Evolutionary conservation across 2,329 filamentous ascomycete genomes (phyloP).

Genomic region (Alternaria conjuncta): DNA sequence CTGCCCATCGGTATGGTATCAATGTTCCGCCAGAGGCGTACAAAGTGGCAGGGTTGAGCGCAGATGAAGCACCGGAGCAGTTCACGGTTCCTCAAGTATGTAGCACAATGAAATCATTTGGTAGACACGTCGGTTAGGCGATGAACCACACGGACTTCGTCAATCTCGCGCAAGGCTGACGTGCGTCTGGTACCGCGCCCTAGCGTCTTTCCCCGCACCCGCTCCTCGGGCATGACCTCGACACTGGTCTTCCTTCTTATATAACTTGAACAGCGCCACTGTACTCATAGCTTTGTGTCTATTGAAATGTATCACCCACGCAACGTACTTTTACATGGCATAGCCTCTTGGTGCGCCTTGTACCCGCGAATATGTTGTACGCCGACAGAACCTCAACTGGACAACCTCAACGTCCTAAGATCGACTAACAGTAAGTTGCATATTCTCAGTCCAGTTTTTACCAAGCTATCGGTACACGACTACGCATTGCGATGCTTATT

Average conservation of each 20-base stretch:
- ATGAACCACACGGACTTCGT: neutral
- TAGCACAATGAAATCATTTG: neutral
- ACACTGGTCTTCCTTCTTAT: neutral
- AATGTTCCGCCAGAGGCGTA: conserved; percentile 41
- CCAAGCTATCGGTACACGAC: neutral
- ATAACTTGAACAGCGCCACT: neutral
- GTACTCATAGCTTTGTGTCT: neutral
- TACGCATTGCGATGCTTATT: neutral
- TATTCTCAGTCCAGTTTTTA: neutral
- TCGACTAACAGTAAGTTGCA: neutral
- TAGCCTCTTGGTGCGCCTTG: neutral
- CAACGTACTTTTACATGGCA: neutral
- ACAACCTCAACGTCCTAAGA: neutral
- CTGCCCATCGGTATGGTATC: conserved; percentile 48
- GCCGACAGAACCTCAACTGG: neutral
- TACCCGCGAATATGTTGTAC: neutral
- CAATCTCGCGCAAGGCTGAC: neutral
- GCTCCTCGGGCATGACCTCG: neutral
- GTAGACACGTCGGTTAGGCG: neutral
- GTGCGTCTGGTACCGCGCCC: neutral
- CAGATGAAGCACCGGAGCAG: neutral
- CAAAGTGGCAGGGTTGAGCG: conserved; percentile 40
- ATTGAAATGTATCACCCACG: neutral
- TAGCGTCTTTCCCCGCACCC: conserved; percentile 9
- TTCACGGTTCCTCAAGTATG: neutral